Conservation (phyloP, 768 basidiomycete species). For the Mycena belliarum region DNA sequence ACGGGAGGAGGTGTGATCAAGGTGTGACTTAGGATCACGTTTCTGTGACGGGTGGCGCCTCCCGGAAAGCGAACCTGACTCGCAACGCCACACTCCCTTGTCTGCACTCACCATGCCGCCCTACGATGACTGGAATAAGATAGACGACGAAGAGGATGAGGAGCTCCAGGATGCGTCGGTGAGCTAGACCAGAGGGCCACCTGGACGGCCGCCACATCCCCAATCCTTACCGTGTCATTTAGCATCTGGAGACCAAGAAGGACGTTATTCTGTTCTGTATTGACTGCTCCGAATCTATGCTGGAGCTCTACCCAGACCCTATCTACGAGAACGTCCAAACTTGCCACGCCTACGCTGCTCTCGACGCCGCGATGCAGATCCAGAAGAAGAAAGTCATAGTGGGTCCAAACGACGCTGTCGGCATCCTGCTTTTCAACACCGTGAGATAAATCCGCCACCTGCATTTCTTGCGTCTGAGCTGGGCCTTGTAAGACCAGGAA, state of each 20-base stretch:
- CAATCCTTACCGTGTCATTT: constrained; percentile 3
- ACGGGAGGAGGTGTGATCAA: not conserved
- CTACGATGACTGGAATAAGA: constrained; percentile 79
- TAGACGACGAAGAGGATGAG: constrained; percentile 82
- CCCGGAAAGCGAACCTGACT: not conserved
- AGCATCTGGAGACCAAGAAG: constrained; percentile 72
- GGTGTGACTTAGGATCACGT: not conserved
- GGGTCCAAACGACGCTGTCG: constrained; percentile 87
- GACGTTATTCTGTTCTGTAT: constrained; percentile 96
- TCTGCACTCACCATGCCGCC: constrained; percentile 49
- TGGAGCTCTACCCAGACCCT: constrained; percentile 64
- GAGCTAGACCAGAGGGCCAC: constrained; percentile 15
- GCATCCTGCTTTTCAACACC: constrained; percentile 91
- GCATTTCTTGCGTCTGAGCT: not conserved
- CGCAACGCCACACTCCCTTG: constrained; percentile 7
- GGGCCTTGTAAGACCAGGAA: constrained; percentile 42
- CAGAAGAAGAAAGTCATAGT: constrained; percentile 89
- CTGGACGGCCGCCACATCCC: not conserved
- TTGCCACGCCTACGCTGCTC: constrained; percentile 75
- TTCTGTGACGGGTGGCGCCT: constrained; percentile 8
- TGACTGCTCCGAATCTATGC: constrained; percentile 92
- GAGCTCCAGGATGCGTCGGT: constrained; percentile 76
- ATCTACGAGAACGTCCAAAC: constrained; percentile 66
- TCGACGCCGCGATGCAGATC: constrained; percentile 83
- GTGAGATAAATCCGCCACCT: constrained; percentile 45